Evolutionary conservation across 176 grass and related monocot genomes (phyloP), one percentile per base, ranked within the genome.

Genomic region (Melocanna baccifera): DNA sequence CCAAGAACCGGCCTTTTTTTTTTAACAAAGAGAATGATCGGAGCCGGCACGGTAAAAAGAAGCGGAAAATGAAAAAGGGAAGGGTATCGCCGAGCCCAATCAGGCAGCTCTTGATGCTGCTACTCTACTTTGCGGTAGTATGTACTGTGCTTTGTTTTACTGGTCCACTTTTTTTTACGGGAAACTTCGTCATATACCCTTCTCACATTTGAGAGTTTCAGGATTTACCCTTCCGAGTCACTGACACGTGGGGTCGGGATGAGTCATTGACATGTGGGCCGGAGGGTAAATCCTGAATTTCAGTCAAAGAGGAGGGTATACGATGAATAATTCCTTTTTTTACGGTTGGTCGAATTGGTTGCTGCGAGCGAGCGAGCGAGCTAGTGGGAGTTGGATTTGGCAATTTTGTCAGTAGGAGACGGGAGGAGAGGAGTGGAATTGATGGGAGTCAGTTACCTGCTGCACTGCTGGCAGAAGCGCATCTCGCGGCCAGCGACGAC

Each of bases 401-500:
- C 57, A 12, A 26, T 59, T 11, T 26, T 25, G n/a, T 61, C 4
- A 26, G 57, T 26, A 23, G 57, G n/a, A 10, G 64, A 19, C 2
- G 1, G 64, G 32, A 37, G 63, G 64, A 9, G 64, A 10, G 25
- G 22, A 23, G 39, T 46, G 25, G 25, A 64, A 22, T 53, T 13
- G 22, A 51, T 16, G n/a, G 69, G 32, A 18, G 25, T 1, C 3
- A 1, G 6, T 82, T 89, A 97, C 95, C 95, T 97, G 86, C 95
- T 97, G 73, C 95, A 97, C 88, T 97, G 95, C 71, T 97, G 95
- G 83, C 92, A 97, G 82, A 97, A 97, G 58, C 95, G 91, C 87
- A 94, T 94, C 84, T 97, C 88, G 50, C 86, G 78, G 41, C 95
- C 92, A 25, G 83, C 70, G 58, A 97, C 88, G 80, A 86, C 73